phyloP scores from a whole-genome alignment of 139 green algal genomes.

The Coccomyxa sp. region DNA sequence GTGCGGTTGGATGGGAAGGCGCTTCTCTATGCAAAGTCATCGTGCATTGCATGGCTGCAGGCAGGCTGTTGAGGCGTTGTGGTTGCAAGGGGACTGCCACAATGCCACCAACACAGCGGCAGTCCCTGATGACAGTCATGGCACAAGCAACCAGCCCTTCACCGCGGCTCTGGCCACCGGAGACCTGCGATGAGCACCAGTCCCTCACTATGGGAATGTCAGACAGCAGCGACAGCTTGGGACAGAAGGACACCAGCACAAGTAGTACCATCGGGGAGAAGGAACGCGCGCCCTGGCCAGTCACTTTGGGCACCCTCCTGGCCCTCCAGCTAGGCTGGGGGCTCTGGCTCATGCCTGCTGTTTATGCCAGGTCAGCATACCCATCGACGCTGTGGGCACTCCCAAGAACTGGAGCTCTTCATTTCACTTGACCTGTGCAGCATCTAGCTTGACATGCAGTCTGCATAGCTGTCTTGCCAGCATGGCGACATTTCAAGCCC shows the following conservation, averaged over 20 bases:
- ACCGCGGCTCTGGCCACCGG: not conserved
- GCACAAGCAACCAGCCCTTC: not conserved
- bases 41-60: too few species aligned
- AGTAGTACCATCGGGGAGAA: not conserved
- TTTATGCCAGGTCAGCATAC: constrained; percentile 13
- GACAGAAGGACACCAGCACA: too few species aligned
- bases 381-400: not conserved
- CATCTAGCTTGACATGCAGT: too few species aligned
- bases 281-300: not conserved
- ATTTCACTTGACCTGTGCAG: not conserved
- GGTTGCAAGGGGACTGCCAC: not conserved
- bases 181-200: not conserved
- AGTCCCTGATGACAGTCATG: not conserved
- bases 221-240: too few species aligned
- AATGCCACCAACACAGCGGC: not conserved
- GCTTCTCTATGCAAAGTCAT: too few species aligned
- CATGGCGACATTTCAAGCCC: too few species aligned
- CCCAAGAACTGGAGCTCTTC: not conserved
- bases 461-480: too few species aligned
- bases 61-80: too few species aligned
- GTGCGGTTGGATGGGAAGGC: too few species aligned
- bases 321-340: constrained; percentile 9
- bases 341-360: constrained; percentile 34
- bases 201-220: not conserved
- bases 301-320: constrained; percentile 1